These are phyloP conservation scores for Lentinula edodes DNA, from an alignment of 768 basidiomycete species.

Conservation along the genomic window DNA sequence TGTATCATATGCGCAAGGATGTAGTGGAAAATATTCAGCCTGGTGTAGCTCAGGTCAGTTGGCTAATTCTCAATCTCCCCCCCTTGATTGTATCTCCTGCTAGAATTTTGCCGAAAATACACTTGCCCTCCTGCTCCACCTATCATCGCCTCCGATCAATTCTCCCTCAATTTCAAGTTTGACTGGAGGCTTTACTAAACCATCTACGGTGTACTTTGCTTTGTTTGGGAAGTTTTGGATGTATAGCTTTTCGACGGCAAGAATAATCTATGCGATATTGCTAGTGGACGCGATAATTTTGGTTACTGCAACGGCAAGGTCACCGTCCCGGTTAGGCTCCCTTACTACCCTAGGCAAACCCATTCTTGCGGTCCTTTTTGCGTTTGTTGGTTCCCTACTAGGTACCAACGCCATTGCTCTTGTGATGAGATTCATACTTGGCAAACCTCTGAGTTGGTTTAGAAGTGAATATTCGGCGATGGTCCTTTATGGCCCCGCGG, in stretches of 20 bases:
- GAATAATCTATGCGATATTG: slow-evolving; percentile 47
- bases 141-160: slow-evolving; percentile 76
- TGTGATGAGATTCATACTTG: slow-evolving; percentile 55
- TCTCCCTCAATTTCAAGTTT: slow-evolving; percentile 46
- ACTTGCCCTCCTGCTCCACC: slow-evolving; percentile 71
- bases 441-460: slow-evolving; percentile 85
- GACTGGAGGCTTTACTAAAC: slow-evolving; percentile 42
- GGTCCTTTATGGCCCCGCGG: slow-evolving; percentile 69
- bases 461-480: slow-evolving; percentile 59
- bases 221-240: slow-evolving; percentile 63
- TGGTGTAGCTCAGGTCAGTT: slow-evolving; percentile 30
- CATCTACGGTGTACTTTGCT: slow-evolving; percentile 74
- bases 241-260: slow-evolving; percentile 72
- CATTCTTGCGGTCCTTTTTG: slow-evolving; percentile 40
- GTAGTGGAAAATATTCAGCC: slow-evolving; percentile 55
- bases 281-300: slow-evolving; percentile 41
- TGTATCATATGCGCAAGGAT: slow-evolving; percentile 90
- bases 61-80: neutral
- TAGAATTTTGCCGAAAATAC: slow-evolving; percentile 90
- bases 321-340: neutral
- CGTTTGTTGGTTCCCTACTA: slow-evolving; percentile 48
- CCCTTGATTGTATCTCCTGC: slow-evolving; percentile 12
- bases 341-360: slow-evolving; percentile 25
- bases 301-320: neutral
- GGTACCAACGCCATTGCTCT: slow-evolving; percentile 69